Percentiles rank a stretch among this genome's conserved stretches.
These are phyloP conservation scores for Phalaenopsis hybrid DNA, from an alignment of 116 monocot genomes.

Conservation along the genomic window DNA sequence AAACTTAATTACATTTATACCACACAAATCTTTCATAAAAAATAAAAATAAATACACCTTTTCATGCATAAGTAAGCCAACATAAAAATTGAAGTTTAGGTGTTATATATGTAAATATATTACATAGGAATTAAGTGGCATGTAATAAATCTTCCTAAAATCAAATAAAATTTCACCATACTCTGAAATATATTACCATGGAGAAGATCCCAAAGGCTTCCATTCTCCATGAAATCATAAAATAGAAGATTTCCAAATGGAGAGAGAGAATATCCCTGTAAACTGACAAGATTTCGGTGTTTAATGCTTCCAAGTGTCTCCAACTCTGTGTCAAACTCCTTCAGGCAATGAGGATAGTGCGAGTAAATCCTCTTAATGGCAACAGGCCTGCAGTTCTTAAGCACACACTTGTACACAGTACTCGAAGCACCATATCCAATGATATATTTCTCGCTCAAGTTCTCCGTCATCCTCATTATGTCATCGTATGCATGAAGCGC, in stretches of 20 bases:
- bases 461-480: constrained; percentile 98
- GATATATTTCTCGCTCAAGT: constrained; percentile 87
- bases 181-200: constrained; percentile 44
- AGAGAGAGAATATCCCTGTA: constrained; percentile 90
- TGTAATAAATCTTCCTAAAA: no score
- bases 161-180: no score
- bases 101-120: no score
- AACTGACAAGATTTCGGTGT: constrained; percentile 82
- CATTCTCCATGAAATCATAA: constrained; percentile 99
- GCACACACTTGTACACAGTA: constrained; percentile 89
- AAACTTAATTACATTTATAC: no score
- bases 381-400: constrained; percentile 94
- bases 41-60: no score
- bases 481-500: constrained; percentile 97
- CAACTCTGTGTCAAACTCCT: constrained; percentile 91
- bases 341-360: constrained; percentile 71
- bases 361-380: constrained; percentile 83
- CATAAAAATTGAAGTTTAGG: no score
- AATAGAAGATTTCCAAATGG: constrained; percentile 85
- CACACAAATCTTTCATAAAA: no score
- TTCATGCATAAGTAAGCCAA: no score
- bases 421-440: constrained; percentile 95
- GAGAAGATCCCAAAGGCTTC: constrained; percentile 95
- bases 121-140: no score
- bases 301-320: constrained; percentile 95